phyloP scores from a whole-genome alignment of 441 rosid species.

The Corymbia citriodora region DNA sequence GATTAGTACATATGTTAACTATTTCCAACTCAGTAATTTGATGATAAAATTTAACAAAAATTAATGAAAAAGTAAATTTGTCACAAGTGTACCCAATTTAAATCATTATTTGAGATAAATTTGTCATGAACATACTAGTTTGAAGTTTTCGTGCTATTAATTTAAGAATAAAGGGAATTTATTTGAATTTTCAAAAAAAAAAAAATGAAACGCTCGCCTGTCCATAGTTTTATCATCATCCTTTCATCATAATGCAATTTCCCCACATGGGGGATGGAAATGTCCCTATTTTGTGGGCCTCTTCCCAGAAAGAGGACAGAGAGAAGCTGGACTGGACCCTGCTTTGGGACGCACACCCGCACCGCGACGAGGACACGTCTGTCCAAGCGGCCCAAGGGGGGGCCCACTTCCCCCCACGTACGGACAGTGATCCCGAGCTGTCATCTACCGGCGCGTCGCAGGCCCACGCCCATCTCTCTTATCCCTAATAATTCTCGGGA shows the following conservation, averaged over 20 bases:
- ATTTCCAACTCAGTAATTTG: too few relatives aligned
- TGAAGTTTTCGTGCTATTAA: too few relatives aligned
- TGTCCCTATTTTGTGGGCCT: not conserved
- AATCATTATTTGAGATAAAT: too few relatives aligned
- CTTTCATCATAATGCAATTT: not conserved
- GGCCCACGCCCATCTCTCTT: not conserved
- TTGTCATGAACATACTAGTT: too few relatives aligned
- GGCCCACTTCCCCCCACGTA: not conserved
- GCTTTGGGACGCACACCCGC: not conserved
- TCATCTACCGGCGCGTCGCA: not conserved
- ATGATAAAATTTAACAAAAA: too few relatives aligned
- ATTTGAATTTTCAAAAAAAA: not conserved
- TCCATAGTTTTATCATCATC: not conserved
- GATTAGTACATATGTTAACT: too few relatives aligned
- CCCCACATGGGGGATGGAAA: not conserved
- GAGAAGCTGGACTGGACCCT: not conserved
- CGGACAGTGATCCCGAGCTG: not conserved
- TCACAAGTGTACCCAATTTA: too few relatives aligned
- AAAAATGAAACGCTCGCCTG: too few relatives aligned
- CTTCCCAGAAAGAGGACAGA: not conserved
- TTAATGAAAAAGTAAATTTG: too few relatives aligned
- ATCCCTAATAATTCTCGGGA: not conserved
- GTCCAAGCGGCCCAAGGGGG: not conserved
- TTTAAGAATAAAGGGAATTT: too few relatives aligned
- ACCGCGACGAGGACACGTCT: not conserved